phyloP scores from a whole-genome alignment of 2,329 filamentous ascomycete genomes.

The Paramyrothecium roridum region DNA sequence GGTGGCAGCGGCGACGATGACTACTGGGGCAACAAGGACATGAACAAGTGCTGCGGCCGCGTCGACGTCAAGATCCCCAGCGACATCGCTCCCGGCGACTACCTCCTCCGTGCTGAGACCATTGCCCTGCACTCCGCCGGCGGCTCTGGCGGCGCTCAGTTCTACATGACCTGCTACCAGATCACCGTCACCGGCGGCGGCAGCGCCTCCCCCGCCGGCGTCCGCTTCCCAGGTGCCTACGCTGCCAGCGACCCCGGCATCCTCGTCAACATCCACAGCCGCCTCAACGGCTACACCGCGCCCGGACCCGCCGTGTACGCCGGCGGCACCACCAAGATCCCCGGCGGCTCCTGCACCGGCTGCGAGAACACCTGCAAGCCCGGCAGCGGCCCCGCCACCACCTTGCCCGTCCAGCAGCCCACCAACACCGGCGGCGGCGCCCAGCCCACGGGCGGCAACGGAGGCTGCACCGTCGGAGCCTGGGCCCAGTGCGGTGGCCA shows the following conservation, averaged over 20 bases:
- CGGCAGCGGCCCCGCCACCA: not conserved
- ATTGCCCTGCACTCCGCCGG: conserved; percentile 46
- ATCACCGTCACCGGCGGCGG: conserved; percentile 21
- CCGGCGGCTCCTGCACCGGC: conserved; percentile 32
- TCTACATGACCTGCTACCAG: conserved; percentile 27
- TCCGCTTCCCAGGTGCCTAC: conserved; percentile 20
- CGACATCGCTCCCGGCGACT: conserved; percentile 46
- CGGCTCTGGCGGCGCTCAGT: conserved; percentile 32
- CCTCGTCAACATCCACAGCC: conserved; percentile 26
- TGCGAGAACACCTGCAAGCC: not conserved
- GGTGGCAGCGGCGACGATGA: conserved; percentile 18
- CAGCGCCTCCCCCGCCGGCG: conserved; percentile 14
- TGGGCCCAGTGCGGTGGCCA: not conserved
- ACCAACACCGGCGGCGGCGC: not conserved
- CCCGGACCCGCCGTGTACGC: conserved; percentile 40
- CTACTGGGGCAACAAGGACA: conserved; percentile 14
- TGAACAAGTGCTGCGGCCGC: conserved; percentile 1
- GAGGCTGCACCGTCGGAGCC: not conserved
- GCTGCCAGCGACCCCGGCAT: conserved; percentile 17
- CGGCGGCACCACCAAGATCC: conserved; percentile 34
- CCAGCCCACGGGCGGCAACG: not conserved
- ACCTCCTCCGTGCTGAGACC: conserved; percentile 51
- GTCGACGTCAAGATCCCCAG: conserved; percentile 32
- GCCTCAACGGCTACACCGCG: conserved; percentile 34
- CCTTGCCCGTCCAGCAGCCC: not conserved